phyloP scores from a whole-genome alignment of 106 monocot species.

The Dactylorhiza incarnata region DNA sequence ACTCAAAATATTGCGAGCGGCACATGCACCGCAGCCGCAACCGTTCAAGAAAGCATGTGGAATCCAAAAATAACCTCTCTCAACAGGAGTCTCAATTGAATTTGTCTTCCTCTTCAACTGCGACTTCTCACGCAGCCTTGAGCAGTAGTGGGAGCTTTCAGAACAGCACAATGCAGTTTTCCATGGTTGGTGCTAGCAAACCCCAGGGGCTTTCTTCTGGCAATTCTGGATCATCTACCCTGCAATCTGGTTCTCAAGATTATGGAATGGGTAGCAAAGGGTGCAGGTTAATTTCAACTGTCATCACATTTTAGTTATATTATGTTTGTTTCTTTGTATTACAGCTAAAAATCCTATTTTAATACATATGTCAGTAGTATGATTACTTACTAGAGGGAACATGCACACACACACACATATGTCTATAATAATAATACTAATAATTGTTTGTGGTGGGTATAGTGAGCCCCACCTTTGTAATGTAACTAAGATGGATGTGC shows the following conservation, averaged over 20 bases:
- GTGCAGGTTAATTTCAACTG: not conserved
- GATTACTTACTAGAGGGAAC: not conserved
- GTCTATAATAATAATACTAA: too few relatives aligned
- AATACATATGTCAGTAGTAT: not conserved
- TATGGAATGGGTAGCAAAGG: constrained; percentile 1
- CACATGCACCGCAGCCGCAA: constrained; percentile 64
- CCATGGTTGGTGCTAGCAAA: constrained; percentile 1
- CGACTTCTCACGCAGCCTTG: not conserved
- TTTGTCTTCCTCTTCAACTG: constrained; percentile 12
- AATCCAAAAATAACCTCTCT: constrained; percentile 16
- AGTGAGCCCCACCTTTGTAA: too few relatives aligned
- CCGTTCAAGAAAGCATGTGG: constrained; percentile 84
- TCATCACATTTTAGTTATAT: not conserved
- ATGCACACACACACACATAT: not conserved
- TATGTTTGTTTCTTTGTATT: not conserved
- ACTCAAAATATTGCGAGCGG: constrained; percentile 68
- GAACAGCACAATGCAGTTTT: constrained; percentile 3
- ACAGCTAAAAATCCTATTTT: not conserved
- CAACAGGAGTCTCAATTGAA: constrained; percentile 9
- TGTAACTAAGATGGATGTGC: too few relatives aligned
- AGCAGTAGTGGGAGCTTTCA: constrained; percentile 13
- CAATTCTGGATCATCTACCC: not conserved
- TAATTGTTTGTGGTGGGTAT: too few relatives aligned
- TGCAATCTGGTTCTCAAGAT: not conserved
- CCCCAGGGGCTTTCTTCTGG: not conserved